These are phyloP conservation scores for Lichtheimia hyalospora DNA, from an alignment of 371 early-diverging fungal genomes.

Conservation along the genomic window DNA sequence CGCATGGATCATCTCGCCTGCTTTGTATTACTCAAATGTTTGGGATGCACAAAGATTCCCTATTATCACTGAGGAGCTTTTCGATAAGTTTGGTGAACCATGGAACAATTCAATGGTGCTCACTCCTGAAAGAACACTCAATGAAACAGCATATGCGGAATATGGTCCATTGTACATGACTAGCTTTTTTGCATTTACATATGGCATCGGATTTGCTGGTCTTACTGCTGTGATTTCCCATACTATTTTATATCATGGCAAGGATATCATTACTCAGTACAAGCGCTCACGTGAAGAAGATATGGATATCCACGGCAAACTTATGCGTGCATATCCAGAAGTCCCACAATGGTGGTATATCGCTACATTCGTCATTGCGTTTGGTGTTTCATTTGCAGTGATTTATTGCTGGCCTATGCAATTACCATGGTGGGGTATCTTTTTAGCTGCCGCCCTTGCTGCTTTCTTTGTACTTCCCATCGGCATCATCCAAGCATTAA, in stretches of 20 bases:
- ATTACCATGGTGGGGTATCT: conserved; percentile 69
- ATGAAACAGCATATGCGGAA: conserved; percentile 60
- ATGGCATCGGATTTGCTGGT: conserved; percentile 66
- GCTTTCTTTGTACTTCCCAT: conserved; percentile 75
- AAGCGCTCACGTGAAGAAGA: conserved; percentile 54
- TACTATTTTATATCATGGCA: conserved; percentile 60
- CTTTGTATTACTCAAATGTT: conserved; percentile 67
- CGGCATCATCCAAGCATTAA: conserved; percentile 76
- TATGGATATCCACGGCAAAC: conserved; percentile 67
- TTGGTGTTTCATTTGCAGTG: conserved; percentile 51
- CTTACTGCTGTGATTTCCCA: conserved; percentile 66
- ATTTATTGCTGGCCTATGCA: conserved; percentile 55
- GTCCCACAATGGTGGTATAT: conserved; percentile 77
- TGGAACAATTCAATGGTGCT: conserved; percentile 60
- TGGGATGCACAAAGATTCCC: conserved; percentile 70
- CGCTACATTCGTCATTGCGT: conserved; percentile 45
- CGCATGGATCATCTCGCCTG: conserved; percentile 76
- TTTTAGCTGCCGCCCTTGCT: conserved; percentile 64
- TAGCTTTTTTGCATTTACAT: conserved; percentile 57
- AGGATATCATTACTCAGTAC: conserved; percentile 60
- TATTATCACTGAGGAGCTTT: conserved; percentile 44
- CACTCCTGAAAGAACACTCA: conserved; percentile 55
- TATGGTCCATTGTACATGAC: conserved; percentile 74
- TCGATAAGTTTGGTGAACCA: conserved; percentile 46
- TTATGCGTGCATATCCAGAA: conserved; percentile 74